These are phyloP conservation scores for Paramecium caudatum DNA, from an alignment of 73 alveolate species.

Conservation along the genomic window DNA sequence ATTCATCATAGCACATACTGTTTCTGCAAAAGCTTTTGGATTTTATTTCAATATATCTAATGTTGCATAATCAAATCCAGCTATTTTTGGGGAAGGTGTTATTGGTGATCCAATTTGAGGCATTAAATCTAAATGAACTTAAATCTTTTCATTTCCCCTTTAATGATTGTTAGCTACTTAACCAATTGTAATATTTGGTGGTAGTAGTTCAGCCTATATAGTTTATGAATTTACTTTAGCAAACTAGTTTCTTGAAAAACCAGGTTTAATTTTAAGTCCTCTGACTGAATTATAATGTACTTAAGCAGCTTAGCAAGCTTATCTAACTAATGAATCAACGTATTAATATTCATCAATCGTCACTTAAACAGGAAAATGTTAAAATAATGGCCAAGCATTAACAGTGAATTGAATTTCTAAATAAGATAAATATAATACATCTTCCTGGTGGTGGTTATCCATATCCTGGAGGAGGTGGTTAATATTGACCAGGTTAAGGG, in stretches of 20 bases:
- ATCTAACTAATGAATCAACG: conserved; percentile 49
- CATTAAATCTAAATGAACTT: conserved; percentile 58
- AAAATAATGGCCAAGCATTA: conserved; percentile 40
- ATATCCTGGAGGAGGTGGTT: background rate
- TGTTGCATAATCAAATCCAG: conserved; percentile 22
- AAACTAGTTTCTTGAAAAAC: conserved; percentile 16
- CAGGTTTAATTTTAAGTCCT: conserved; percentile 51
- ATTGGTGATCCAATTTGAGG: conserved; percentile 31
- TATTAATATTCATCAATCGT: background rate
- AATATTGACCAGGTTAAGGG: background rate
- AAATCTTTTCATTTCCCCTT: conserved; percentile 12
- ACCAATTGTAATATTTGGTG: conserved; percentile 25
- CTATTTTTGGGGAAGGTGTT: background rate
- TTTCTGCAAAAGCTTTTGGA: conserved; percentile 5
- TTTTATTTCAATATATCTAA: conserved; percentile 5
- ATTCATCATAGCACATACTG: conserved; percentile 27
- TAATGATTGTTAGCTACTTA: conserved; percentile 23
- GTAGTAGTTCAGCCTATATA: conserved; percentile 19
- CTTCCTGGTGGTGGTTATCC: background rate
- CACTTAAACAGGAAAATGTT: conserved; percentile 10
- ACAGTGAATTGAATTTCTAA: background rate
- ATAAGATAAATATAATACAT: background rate
- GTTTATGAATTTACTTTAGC: background rate
- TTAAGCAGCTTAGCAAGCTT: conserved; percentile 39
- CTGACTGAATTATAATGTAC: conserved; percentile 25